Percentiles rank a stretch among this genome's conserved stretches.
These are phyloP conservation scores for Penicillium dipodomyicola DNA, from an alignment of 495 filamentous ascomycete species.

Conservation along the genomic window DNA sequence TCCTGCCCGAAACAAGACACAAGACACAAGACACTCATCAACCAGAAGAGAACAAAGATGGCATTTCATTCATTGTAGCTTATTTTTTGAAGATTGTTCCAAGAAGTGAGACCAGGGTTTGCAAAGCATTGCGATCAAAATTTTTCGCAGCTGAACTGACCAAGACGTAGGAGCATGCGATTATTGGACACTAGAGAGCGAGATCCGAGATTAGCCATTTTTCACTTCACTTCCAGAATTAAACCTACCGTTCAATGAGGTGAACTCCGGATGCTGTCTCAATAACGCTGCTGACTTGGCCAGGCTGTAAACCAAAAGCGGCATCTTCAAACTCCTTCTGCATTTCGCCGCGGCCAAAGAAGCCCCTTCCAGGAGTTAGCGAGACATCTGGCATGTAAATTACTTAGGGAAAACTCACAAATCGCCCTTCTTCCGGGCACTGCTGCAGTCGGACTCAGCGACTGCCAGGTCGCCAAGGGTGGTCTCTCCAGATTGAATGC, in stretches of 20 bases:
- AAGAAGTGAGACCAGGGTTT: constrained; percentile 1
- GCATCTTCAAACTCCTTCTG: constrained; percentile 98
- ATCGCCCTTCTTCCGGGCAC: constrained; percentile 89
- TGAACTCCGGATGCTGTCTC: constrained; percentile 94
- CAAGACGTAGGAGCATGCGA: background rate
- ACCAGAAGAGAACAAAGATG: background rate
- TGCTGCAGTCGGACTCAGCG: constrained; percentile 92
- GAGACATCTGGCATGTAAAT: no score
- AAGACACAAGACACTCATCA: background rate
- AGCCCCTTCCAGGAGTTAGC: constrained; percentile 59
- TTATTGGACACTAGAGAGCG: constrained; percentile 36
- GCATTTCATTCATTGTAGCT: constrained; percentile 8
- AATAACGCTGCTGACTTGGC: constrained; percentile 79
- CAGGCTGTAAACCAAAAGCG: constrained; percentile 79
- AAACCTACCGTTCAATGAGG: constrained; percentile 84
- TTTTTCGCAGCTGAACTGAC: background rate
- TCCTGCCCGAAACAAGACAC: background rate
- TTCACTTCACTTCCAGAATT: background rate
- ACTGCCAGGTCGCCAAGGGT: constrained; percentile 76
- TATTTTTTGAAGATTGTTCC: constrained; percentile 7
- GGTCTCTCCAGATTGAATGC: constrained; percentile 65
- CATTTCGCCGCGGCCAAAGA: constrained; percentile 93
- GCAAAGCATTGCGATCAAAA: constrained; percentile 4
- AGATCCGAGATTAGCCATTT: background rate
- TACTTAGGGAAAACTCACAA: constrained; percentile 51